Base-by-base conservation (phyloP, 1,284 basidiomycete genomes). In the Tausonia pullulans region DNA sequence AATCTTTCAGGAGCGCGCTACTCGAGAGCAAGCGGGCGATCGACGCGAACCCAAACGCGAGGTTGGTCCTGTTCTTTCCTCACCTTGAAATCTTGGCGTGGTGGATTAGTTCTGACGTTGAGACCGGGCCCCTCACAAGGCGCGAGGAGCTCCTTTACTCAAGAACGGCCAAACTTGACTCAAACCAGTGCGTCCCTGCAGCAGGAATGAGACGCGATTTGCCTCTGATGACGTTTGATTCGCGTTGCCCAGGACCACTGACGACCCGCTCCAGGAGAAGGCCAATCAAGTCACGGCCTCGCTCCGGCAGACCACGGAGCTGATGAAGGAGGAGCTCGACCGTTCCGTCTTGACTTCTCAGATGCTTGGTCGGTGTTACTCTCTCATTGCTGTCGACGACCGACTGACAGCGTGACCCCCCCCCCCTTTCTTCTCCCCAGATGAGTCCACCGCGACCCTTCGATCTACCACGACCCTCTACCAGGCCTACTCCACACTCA, bases 241-340 rank as follows among this genome's bases (percentile, higher is more conserved):
- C 40, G 48, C n/a, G 1, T 50, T n/a, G n/a, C 16, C 1, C 41
- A 56, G 49, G 61, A 73, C 69, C 61, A 89, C 86, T 7, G 91
- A 91, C 68, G 91, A 96, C 70, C 82, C 82, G 0, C 80, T 97
- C 8, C 92, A 93, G 86, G 86, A 85, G 69, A 85, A 90, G 40
- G 90, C 86, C 66, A 83, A 87, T 69, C 84, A 94, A 69, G 89
- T 97, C 11, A 95, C 92, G 0, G 86, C 88, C 58, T 84, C 90
- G 2, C 78, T 97, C 4, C 84, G 88, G 60, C 82, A 91, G 46
- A 96, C 92, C 5, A 82, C 92, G 43, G 81, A 80, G 16, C 78
- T 90, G 8, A 90, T 97, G 87, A 90, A 94, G 75, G 83, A 83
- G 57, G 93, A 97, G 72, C 83, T 97, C 3, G 88, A 96, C 72